These are phyloP conservation scores for Quercus dentata DNA, from an alignment of 306 rosid genomes.

Conservation along the genomic window DNA sequence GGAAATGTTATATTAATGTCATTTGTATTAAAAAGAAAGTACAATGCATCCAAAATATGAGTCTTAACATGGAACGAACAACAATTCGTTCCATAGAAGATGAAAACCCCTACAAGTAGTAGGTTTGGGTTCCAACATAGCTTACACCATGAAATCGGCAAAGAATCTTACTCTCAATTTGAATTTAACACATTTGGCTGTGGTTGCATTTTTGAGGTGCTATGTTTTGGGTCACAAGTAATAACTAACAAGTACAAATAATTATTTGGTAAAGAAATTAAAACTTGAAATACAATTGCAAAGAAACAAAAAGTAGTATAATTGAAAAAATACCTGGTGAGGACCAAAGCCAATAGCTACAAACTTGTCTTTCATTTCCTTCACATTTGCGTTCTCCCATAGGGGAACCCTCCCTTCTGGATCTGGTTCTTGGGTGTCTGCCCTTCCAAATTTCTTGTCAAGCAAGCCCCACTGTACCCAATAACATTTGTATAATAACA, in stretches of 20 bases:
- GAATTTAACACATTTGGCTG: background rate
- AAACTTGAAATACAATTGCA: slow-evolving; percentile 4
- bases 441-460: slow-evolving; percentile 76
- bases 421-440: slow-evolving; percentile 86
- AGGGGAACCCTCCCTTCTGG: slow-evolving; percentile 90
- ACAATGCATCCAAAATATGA: background rate
- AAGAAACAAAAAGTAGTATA: slow-evolving; percentile 7
- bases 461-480: slow-evolving; percentile 86
- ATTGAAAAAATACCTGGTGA: slow-evolving; percentile 61
- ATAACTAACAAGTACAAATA: background rate
- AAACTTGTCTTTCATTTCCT: slow-evolving; percentile 91
- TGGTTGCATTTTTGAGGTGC: background rate
- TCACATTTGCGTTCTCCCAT: slow-evolving; percentile 81
- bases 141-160: background rate
- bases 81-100: too few species aligned
- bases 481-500: slow-evolving; percentile 6
- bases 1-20: background rate
- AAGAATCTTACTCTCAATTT: background rate
- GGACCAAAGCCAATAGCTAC: slow-evolving; percentile 90
- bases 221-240: background rate
- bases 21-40: background rate
- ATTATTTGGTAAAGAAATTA: background rate
- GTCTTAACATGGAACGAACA: too few species aligned
- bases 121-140: background rate
- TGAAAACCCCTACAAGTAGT: too few species aligned